phyloP scores from a whole-genome alignment of 495 filamentous ascomycete genomes.

The Mytilinidion resinicola region DNA sequence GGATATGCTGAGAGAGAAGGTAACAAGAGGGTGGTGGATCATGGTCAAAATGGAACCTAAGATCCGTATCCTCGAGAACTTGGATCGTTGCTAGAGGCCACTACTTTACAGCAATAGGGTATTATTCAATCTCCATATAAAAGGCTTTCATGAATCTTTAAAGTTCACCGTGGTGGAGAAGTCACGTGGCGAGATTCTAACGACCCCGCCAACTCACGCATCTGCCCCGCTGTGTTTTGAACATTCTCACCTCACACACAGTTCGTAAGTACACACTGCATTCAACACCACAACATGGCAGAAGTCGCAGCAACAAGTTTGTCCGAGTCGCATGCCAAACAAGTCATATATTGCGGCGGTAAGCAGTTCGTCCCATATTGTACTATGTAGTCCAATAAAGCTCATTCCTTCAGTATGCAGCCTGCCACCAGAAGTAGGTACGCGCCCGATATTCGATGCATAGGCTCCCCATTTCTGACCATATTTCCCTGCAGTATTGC shows the following conservation, averaged over 20 bases:
- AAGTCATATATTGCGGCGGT: slow-evolving; percentile 79
- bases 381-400: slow-evolving; percentile 2
- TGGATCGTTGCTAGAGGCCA: not conserved
- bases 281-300: slow-evolving; percentile 8
- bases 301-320: slow-evolving; percentile 3
- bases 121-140: too few species aligned
- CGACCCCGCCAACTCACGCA: not conserved
- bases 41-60: slow-evolving; percentile 51
- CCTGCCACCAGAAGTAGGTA: slow-evolving; percentile 84
- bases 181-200: too few species aligned
- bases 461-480: not conserved
- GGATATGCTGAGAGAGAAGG: not conserved
- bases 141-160: too few species aligned
- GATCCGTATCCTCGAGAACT: slow-evolving; percentile 29
- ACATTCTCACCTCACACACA: too few species aligned
- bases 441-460: slow-evolving; percentile 4
- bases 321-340: slow-evolving; percentile 25
- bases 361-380: slow-evolving; percentile 27
- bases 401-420: slow-evolving; percentile 64
- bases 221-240: too few species aligned
- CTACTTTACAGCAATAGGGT: too few species aligned
- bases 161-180: too few species aligned
- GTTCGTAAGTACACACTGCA: not conserved
- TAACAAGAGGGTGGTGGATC: slow-evolving; percentile 32
- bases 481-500: slow-evolving; percentile 64